Evolutionary conservation across 2,329 filamentous ascomycete genomes (phyloP).

Genomic region (Scolecobasidium constrictum): DNA sequence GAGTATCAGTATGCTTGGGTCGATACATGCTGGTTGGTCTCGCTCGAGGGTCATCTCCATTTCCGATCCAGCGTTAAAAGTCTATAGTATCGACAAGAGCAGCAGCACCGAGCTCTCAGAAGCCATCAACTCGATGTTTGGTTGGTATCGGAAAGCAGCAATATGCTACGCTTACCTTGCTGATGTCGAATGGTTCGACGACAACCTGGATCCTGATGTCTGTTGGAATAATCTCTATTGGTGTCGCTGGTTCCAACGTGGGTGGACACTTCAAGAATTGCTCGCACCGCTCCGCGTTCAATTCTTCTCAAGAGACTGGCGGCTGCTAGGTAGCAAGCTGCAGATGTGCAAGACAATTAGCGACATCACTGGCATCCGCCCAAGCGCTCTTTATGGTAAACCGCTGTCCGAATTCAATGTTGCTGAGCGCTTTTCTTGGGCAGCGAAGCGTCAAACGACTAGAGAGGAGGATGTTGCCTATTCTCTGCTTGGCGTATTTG

Average conservation of each 20-base stretch:
- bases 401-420: neutral
- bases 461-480: neutral
- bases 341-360: neutral
- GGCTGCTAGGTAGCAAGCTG: neutral
- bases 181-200: slow-evolving; percentile 14
- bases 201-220: neutral
- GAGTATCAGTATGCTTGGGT: slow-evolving; percentile 23
- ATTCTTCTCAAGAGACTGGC: slow-evolving; percentile 6
- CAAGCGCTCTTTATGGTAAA: neutral
- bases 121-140: no score
- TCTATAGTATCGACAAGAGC: slow-evolving; percentile 22
- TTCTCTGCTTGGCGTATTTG: slow-evolving; percentile 1
- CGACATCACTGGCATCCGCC: slow-evolving; percentile 1
- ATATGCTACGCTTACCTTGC: slow-evolving; percentile 25
- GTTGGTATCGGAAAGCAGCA: slow-evolving; percentile 24
- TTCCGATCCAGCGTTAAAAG: no score
- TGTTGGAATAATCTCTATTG: neutral
- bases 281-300: slow-evolving; percentile 4
- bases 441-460: neutral
- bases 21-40: slow-evolving; percentile 23
- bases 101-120: slow-evolving; percentile 20
- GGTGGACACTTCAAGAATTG: no score
- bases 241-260: slow-evolving; percentile 7
- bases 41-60: slow-evolving; percentile 21
- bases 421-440: slow-evolving; percentile 1